Base-by-base conservation (phyloP, 495 filamentous ascomycete species). In the Penicillium alfredii region DNA sequence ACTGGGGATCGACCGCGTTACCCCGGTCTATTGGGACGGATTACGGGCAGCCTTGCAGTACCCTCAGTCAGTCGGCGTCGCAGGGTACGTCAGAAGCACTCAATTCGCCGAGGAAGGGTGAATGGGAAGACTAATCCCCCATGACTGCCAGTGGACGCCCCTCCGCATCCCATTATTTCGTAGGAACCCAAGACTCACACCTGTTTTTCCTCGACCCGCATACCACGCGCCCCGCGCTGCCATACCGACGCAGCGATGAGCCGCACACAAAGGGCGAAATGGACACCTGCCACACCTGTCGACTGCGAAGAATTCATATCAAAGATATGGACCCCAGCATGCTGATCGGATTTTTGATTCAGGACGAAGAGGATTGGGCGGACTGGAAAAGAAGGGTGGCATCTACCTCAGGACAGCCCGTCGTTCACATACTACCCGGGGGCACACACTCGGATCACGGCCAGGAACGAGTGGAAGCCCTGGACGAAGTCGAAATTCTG, bases 141-240 rank as follows among this genome's bases (percentile, higher is more conserved):
- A 10, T 2, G 40, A 20, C 19, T 30, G 29, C 12, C 38, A 93
- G 90, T 20, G 93, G 93, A 32, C 86, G 93, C 11, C 92, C 93
- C 16, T 90, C 87, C 3, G 87, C 87, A 13, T 95, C 88, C 0
- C 93, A 95, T 58, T 99, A 97, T 55, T 99, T 99, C 53, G 69
- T 97, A 37, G 93, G 88, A n/a, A 77, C 81, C n/a, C 93, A 99
- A 62, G 85, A 82, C 17, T 75, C 82, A 28, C 69, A 81, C 46
- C 76, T 97, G 42, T 99, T 97, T 66, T 99, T 96, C 60, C 78
- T 97, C 6, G 93, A 99, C 48, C 93, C 92, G 8, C 93, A 99
- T 47, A 69, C 73, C 38, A 90, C 86, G 1, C 77, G 84, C 24
- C 80, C 76, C 8, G 72, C 77, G 1, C 64, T 92, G 8, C 79